These are phyloP conservation scores for Cichorium intybus DNA, from an alignment of 140 eudicot species.

Conservation along the genomic window DNA sequence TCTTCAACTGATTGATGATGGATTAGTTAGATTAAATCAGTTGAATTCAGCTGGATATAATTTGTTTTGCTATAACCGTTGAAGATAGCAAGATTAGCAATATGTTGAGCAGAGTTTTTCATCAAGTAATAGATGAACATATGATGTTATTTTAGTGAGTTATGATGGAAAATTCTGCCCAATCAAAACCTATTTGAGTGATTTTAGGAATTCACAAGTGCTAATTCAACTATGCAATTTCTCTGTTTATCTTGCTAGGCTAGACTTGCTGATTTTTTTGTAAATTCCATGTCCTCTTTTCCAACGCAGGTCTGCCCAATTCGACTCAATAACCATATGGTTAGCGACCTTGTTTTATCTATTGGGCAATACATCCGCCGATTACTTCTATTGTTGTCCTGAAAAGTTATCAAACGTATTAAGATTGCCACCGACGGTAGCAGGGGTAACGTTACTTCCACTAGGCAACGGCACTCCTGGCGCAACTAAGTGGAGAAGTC, in stretches of 20 bases:
- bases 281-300: slow-evolving; percentile 1
- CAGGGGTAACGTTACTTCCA: slow-evolving; percentile 78
- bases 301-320: slow-evolving; percentile 62
- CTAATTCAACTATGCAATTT: no score
- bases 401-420: slow-evolving; percentile 48
- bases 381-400: slow-evolving; percentile 62
- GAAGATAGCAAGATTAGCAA: not conserved
- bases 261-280: no score
- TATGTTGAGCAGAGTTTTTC: not conserved
- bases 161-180: no score
- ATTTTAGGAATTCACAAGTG: no score
- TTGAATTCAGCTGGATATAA: no score
- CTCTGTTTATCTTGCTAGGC: no score
- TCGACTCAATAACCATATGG: no score
- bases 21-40: not conserved
- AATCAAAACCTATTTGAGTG: no score
- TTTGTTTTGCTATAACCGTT: not conserved
- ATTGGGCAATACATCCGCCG: slow-evolving; percentile 67
- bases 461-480: slow-evolving; percentile 81
- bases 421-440: slow-evolving; percentile 59
- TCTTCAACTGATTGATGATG: not conserved
- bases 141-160: no score
- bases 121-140: not conserved
- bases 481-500: no score
- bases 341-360: slow-evolving; percentile 53